Conservation (phyloP, 768 basidiomycete genomes). For the Mycena alexandri region DNA sequence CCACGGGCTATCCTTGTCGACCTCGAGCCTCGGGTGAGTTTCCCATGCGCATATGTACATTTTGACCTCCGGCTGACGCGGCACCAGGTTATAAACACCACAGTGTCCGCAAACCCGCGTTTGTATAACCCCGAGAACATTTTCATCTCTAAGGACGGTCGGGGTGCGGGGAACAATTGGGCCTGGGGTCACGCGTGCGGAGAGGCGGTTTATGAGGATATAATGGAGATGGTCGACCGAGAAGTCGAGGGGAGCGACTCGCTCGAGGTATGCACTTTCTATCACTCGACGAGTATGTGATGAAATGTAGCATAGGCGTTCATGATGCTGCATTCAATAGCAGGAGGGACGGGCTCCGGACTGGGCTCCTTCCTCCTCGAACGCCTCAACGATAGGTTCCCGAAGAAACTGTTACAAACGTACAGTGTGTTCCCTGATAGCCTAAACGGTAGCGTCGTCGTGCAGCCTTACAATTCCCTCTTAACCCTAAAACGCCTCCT, state of each 20-base stretch:
- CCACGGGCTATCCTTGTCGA: conserved; percentile 97
- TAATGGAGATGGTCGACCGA: conserved; percentile 99
- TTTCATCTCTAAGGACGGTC: conserved; percentile 94
- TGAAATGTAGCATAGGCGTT: too few species aligned
- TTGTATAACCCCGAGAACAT: conserved; percentile 99
- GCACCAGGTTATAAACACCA: conserved; percentile 93
- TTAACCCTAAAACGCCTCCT: conserved; percentile 93
- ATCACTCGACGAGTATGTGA: too few species aligned
- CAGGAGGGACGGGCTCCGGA: conserved; percentile 98
- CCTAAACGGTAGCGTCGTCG: conserved; percentile 95
- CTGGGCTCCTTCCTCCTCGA: conserved; percentile 97
- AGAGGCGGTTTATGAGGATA: conserved; percentile 92
- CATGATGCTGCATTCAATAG: conserved; percentile 99
- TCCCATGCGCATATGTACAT: not conserved
- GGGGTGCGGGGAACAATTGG: conserved; percentile 99
- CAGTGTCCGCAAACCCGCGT: conserved; percentile 89
- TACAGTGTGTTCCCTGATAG: conserved; percentile 98
- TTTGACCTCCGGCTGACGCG: conserved; percentile 20
- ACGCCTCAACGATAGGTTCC: conserved; percentile 96
- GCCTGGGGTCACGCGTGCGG: conserved; percentile 94
- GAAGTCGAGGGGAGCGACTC: conserved; percentile 99
- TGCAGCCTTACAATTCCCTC: conserved; percentile 97
- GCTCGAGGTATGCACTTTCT: conserved; percentile 91
- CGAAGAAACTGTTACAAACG: conserved; percentile 98
- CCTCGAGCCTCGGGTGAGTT: conserved; percentile 91